Conservation (phyloP, 352 stramenopile genomes). For the Pythium monospermum region DNA sequence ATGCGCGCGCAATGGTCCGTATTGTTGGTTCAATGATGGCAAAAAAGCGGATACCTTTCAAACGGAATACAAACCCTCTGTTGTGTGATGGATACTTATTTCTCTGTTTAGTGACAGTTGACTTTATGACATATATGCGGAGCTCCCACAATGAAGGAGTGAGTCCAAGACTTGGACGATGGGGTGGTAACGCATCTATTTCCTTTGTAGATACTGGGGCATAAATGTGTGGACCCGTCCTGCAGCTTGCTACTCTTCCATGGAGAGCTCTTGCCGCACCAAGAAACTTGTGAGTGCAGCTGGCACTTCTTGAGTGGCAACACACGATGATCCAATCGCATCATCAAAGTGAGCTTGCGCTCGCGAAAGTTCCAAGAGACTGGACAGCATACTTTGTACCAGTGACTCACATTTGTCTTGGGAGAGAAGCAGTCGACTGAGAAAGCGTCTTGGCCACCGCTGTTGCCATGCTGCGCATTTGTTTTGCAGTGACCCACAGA, state of each 20-base stretch:
- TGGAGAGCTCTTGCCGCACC: slow-evolving; percentile 17
- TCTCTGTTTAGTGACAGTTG: no score
- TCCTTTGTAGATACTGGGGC: no score
- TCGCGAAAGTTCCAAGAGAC: slow-evolving; percentile 4
- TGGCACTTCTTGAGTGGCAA: slow-evolving; percentile 5
- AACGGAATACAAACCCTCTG: no score
- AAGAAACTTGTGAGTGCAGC: slow-evolving; percentile 14
- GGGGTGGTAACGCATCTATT: no score
- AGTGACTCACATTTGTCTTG: background rate
- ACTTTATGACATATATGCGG: no score
- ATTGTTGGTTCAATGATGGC: no score
- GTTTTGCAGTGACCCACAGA: slow-evolving; percentile 7
- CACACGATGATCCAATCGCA: background rate
- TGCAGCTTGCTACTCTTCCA: slow-evolving; percentile 13
- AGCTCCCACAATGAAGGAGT: no score
- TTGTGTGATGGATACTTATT: no score
- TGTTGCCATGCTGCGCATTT: slow-evolving; percentile 6
- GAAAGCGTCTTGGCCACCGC: slow-evolving; percentile 1
- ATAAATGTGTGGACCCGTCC: no score
- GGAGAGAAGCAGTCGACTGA: slow-evolving; percentile 7
- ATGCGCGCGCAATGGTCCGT: no score
- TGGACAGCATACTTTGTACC: slow-evolving; percentile 7
- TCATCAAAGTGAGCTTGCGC: background rate
- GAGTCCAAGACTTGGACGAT: no score
- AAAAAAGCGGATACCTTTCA: no score